Base-by-base conservation (phyloP, 1,284 basidiomycete genomes). In the Agroathelia rolfsii region DNA sequence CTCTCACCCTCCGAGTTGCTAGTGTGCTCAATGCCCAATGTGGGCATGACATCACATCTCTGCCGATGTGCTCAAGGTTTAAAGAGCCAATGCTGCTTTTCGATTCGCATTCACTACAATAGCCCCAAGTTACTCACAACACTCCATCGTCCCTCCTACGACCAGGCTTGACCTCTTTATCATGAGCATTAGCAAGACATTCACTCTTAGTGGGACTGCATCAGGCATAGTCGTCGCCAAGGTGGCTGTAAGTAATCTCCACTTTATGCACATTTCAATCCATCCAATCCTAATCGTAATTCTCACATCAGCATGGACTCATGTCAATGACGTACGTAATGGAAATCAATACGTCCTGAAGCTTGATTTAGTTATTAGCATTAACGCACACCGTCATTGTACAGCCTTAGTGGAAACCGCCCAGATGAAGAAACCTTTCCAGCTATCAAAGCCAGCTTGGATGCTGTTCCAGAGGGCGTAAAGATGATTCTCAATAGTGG, bases 401-500 rank as follows among this genome's bases (percentile, higher is more conserved):
- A 19, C 29, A 16, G 13, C 29, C 10, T 22, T 24, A 7, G 9
- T 3, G n/a, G 3, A n/a, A n/a, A n/a, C n/a, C n/a, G n/a, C 0
- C 40, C 58, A 6, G 59, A 67, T 13, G 53, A 59, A 30, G 47
- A 57, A 11, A 53, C 58, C 0, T 64, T 69, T 35, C 51, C 14
- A n/a, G 32, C 32, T 12, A 39, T 41, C 21, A 38, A 34, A 17
- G 23, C 27, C n/a, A 28, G 29, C 3, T 18, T 41, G 8, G 39
- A 34, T 9, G 17, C 95, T 4, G 83, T 99, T 39, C 85, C 89
- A 3, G 95, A 99, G 42, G 95, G 95, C 43, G 95, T 99, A 43
- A 99, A 99, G 68, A 99, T 99, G 95, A 95, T 99, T 3, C 71
- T 99, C 24, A 90, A 84, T 42, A 95, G 95, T n/a, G n/a, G n/a